Evolutionary conservation across 257 asterid genomes (phyloP).

Genomic region (Capsicum baccatum): DNA sequence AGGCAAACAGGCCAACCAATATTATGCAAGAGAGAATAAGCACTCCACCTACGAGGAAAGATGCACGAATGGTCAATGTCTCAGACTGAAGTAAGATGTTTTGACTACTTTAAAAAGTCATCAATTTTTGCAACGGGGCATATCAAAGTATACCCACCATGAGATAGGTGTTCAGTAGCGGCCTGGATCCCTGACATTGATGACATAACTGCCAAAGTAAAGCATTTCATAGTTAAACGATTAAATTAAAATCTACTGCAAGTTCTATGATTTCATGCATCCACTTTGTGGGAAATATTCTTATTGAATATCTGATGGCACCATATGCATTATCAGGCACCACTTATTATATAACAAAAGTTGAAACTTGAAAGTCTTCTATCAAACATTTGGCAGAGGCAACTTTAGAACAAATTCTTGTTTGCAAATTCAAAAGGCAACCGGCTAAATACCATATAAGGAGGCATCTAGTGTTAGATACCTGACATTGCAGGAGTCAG

Average conservation of each 20-base stretch:
- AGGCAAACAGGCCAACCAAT: conserved; percentile 90
- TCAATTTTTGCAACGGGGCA: conserved; percentile 9
- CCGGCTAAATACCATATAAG: conserved; percentile 1
- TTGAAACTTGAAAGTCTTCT: background rate
- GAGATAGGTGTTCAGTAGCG: conserved; percentile 37
- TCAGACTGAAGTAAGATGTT: background rate
- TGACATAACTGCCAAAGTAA: conserved; percentile 51
- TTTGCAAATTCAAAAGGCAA: conserved; percentile 18
- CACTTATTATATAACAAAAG: background rate
- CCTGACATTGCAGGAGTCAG: conserved; percentile 77
- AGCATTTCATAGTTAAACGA: conserved; percentile 29
- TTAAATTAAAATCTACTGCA: background rate
- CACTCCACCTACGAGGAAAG: conserved; percentile 58
- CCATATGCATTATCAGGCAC: background rate
- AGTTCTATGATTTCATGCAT: conserved; percentile 22
- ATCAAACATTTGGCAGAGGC: background rate
- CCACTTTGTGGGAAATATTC: background rate
- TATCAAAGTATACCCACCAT: conserved; percentile 35
- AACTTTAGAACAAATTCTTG: background rate
- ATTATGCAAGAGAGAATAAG: conserved; percentile 68
- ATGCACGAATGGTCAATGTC: conserved; percentile 3
- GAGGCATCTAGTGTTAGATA: conserved; percentile 30
- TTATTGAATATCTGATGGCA: conserved; percentile 16
- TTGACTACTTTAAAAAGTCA: conserved; percentile 16
- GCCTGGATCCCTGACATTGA: conserved; percentile 52